A percentile compares a stretch with the other conserved stretches of the same genome.
phyloP scores from a whole-genome alignment of 805 yeast genomes.

The Torulaspora quercuum region DNA sequence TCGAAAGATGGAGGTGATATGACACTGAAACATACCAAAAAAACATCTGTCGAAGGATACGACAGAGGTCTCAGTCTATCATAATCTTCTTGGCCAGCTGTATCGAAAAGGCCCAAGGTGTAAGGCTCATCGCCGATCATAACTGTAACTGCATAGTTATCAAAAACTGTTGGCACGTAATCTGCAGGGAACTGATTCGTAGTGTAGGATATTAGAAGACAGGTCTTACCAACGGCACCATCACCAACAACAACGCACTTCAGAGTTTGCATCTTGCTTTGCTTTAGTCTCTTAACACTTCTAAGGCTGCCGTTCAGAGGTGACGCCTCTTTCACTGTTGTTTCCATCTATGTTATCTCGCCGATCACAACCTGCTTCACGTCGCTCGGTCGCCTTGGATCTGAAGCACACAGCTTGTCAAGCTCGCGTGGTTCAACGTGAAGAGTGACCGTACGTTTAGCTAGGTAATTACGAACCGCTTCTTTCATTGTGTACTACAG shows the following conservation, averaged over 20 bases:
- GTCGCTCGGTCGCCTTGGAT: no score
- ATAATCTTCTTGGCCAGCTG: slow-evolving; percentile 99
- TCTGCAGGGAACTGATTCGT: slow-evolving; percentile 97
- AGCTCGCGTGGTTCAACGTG: no score
- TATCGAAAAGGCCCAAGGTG: slow-evolving; percentile 94
- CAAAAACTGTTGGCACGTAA: slow-evolving; percentile 98
- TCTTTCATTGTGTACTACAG: no score
- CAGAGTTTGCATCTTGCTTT: slow-evolving; percentile 45
- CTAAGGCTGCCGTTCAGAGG: no score
- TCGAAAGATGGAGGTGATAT: slow-evolving; percentile 97
- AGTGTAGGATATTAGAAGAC: slow-evolving; percentile 91
- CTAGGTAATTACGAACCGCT: no score
- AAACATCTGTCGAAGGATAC: slow-evolving; percentile 96
- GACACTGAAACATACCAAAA: slow-evolving; percentile 91
- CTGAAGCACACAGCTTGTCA: no score
- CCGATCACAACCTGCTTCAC: no score
- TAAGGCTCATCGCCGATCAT: slow-evolving; percentile 98
- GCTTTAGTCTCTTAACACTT: no score
- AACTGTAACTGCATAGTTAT: slow-evolving; percentile 89
- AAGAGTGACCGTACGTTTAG: no score
- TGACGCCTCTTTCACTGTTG: no score
- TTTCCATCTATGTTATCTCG: no score
- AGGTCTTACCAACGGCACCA: slow-evolving; percentile 99
- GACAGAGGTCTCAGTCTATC: slow-evolving; percentile 95
- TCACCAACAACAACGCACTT: slow-evolving; percentile 99